Base-by-base conservation (phyloP, 352 stramenopile species). In the Phytophthora nicotianae region DNA sequence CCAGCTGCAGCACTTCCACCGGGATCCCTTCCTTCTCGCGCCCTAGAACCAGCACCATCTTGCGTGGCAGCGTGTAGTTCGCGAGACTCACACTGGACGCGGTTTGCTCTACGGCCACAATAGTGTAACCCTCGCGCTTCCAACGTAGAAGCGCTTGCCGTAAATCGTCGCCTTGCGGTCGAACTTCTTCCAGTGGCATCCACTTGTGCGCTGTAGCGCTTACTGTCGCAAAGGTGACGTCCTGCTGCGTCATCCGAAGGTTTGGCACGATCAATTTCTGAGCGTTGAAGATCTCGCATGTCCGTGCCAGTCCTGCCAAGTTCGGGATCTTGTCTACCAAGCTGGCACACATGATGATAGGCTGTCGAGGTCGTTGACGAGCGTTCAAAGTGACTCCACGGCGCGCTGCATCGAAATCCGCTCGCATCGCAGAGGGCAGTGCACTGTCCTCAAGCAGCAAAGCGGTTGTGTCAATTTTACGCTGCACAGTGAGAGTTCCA, bases 11-110 rank as follows among this genome's bases (percentile, higher is more conserved):
- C 35, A 98, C 87, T 47, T 98, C 86, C 11, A 98, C 89, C 0
- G 97, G 96, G 19, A 99, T 97, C 0, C 97, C 97, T 72, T 98
- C 93, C 59, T 98, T 98, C 75, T 99, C 97, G 53, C 96, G 96
- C 37, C 97, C 97, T 42, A 99, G 69, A 7, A 99, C 80, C 20
- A 99, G 79, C 47, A 98, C 89, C 43, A 90, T 92, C 68, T 96
- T 96, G 24, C 88, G 71, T 0, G 91, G 95, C 57, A 98, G 97
- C 27, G 70, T 50, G 54, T 90, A 95, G 23, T 81, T 74, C 2
- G 79, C 80, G 3, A 98, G 74, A 48, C 86, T 96, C 41, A 90
- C 74, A 64, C 91, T 98, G 17, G 87, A 95, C 23, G 88, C 85
- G n/a, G 95, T 98, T 70, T 99, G 96, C 62, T 99, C 96, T 0